Percentiles rank a stretch among this genome's conserved stretches.
These are phyloP conservation scores for Claviceps cyperi DNA, from an alignment of 2,329 filamentous ascomycete species.

Conservation along the genomic window DNA sequence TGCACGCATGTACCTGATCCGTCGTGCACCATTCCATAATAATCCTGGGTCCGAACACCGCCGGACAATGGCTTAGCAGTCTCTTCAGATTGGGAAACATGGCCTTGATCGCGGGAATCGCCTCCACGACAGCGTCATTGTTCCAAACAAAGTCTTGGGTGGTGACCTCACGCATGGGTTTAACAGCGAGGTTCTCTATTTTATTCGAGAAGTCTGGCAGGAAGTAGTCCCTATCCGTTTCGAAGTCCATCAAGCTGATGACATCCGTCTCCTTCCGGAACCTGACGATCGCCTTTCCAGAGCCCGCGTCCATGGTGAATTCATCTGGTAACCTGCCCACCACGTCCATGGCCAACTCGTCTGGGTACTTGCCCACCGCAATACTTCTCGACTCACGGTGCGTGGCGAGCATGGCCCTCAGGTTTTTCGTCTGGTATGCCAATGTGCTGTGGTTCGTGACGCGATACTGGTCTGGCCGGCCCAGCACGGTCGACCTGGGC, in stretches of 20 bases:
- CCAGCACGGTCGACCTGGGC: neutral
- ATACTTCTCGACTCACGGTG: slow-evolving; percentile 22
- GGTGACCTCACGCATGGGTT: slow-evolving; percentile 1
- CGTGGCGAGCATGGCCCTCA: slow-evolving; percentile 19
- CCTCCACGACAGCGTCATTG: neutral
- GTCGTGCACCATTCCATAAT: slow-evolving; percentile 17
- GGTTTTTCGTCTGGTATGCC: slow-evolving; percentile 13
- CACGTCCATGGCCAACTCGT: slow-evolving; percentile 6
- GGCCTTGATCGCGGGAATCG: neutral
- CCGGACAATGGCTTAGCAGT: slow-evolving; percentile 11
- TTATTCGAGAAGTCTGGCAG: slow-evolving; percentile 16
- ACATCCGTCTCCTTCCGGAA: slow-evolving; percentile 21
- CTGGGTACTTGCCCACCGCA: slow-evolving; percentile 17
- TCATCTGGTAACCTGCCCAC: neutral
- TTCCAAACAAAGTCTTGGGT: neutral
- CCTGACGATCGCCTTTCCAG: slow-evolving; percentile 12
- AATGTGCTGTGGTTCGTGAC: slow-evolving; percentile 13
- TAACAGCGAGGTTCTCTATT: slow-evolving; percentile 16
- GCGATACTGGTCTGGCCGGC: slow-evolving; percentile 5
- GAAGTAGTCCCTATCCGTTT: neutral
- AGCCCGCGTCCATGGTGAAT: slow-evolving; percentile 14
- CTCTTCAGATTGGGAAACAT: slow-evolving; percentile 14
- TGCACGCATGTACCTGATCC: slow-evolving; percentile 14
- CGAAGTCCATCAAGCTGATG: slow-evolving; percentile 11
- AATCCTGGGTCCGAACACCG: neutral